These are phyloP conservation scores for Mycena chlorophos DNA, from an alignment of 768 basidiomycete species.

Conservation along the genomic window DNA sequence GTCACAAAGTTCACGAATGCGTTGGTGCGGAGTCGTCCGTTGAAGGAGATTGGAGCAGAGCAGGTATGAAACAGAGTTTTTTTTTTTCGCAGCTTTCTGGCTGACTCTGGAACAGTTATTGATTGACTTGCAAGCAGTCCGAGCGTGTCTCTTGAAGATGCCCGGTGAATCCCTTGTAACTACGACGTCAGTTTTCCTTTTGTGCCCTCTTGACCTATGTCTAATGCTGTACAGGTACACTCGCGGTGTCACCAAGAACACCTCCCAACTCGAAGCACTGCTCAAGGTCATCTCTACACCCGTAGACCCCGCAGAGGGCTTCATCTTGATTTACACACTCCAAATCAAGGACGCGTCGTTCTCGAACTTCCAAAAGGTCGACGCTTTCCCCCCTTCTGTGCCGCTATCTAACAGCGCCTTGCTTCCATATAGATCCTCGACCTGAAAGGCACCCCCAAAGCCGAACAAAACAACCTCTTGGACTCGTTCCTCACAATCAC, in stretches of 20 bases:
- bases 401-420: background rate
- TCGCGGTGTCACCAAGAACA: conserved; percentile 77
- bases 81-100: background rate
- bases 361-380: conserved; percentile 96
- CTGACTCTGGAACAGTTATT: conserved; percentile 55
- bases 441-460: conserved; percentile 87
- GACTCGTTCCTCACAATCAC: conserved; percentile 92
- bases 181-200: conserved; percentile 44
- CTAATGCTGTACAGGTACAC: conserved; percentile 60
- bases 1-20: conserved; percentile 87
- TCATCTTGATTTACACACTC: conserved; percentile 93
- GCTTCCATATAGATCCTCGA: conserved; percentile 87
- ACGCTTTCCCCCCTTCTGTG: conserved; percentile 3
- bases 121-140: conserved; percentile 87
- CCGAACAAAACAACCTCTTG: conserved; percentile 83
- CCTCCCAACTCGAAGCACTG: conserved; percentile 82
- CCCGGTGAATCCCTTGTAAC: conserved; percentile 70
- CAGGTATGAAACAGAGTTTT: conserved; percentile 58
- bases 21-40: conserved; percentile 85
- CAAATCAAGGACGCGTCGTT: conserved; percentile 94
- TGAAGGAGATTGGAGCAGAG: conserved; percentile 93
- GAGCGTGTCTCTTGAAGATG: conserved; percentile 77
- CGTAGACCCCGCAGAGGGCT: conserved; percentile 88
- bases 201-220: conserved; percentile 2
- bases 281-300: conserved; percentile 96